Base-by-base conservation (phyloP, 768 basidiomycete species). In the Calocera viscosa region DNA sequence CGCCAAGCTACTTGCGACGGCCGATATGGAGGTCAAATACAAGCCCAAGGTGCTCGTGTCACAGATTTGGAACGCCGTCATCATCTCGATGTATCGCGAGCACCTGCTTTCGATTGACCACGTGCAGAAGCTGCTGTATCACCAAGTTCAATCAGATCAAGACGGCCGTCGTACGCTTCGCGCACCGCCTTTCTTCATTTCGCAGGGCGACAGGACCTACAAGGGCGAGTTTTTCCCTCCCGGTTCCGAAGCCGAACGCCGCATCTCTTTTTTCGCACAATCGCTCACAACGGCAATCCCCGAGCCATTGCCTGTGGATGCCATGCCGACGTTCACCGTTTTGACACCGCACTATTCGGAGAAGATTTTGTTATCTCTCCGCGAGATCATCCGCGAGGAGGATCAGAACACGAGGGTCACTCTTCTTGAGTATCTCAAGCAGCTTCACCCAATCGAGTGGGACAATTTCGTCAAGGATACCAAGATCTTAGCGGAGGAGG, bases 321-420 rank as follows among this genome's bases (percentile, higher is more conserved):
- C 94, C n/a, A 98, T 99, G 96, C 96, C 96, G 1, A 97, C 95
- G 0, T 99, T 99, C 81, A 98, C 96, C 49, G 94, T 99, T 26
- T 80, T 99, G 66, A 96, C 94, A 0, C 96, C 96, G 16, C 96
- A 99, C 77, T 99, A 99, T 76, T 96, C 89, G 68, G 96, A 99
- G 77, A 99, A 99, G 91, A 98, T 97, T 70, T 80, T 99, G 63
- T 83, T 99, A 11, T 97, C 95, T 1, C 84, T 99, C 1, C 86
- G 96, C 69, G 96, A 98, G 77, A 99, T 99, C 75, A 99, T 99
- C 73, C 88, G 95, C 70, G 95, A 99, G 77, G 94, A 97, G 75
- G 94, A 98, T 76, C 91, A 95, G 77, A 89, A 94, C 76, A 91
- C 93, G 32, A 90, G 95, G 39, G 96, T 99, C 68, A 98, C 96